Evolutionary conservation across 306 rosid genomes (phyloP), one percentile per base, ranked within the genome.

Genomic region (Ormosia emarginata): DNA sequence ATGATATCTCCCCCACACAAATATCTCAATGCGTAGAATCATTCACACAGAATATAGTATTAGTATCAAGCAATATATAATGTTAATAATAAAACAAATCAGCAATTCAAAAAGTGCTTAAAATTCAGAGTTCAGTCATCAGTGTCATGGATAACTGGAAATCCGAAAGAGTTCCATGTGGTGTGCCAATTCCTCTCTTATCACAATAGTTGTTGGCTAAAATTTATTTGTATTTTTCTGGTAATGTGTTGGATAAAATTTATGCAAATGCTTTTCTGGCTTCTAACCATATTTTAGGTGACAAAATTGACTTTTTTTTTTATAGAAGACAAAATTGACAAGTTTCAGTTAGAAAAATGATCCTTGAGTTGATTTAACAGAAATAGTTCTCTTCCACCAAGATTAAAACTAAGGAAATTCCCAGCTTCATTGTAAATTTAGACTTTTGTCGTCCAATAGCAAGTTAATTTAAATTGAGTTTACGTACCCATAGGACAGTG

Each of bases 401-500:
- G 41, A 63, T 12, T 8, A 4, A 49, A 78, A 58, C 3, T 2
- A 12, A 61, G 68, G 36, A 77, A 85, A 81, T 40, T 36, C 13
- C 17, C 4, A 10, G 74, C 24, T 62, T 53, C 29, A 67, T 4
- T 68, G 4, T n/a, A 74, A 77, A 61, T 34, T 32, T 67, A 62
- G 67, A 64, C 49, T 71, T 12, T 29, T 52, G 8, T 18, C 72
- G 12, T 39, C 74, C 50, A 71, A 63, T 61, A 44, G 71, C 17
- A 83, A 72, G 39, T 53, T 77, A 81, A 49, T 59, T 74, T 68
- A 77, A 84, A 79, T 67, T 67, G 52, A 82, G 11, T 55, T 55
- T 65, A 82, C 98, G 44, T 90, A 93, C 99, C 98, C 97, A 92
- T 67, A 95, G 94, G 63, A 95, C 97, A 63, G 98, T 95, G 75